Evolutionary conservation across 129 eudicot species (phyloP), one percentile per base, ranked within the genome.

Genomic region (Logfia minima): DNA sequence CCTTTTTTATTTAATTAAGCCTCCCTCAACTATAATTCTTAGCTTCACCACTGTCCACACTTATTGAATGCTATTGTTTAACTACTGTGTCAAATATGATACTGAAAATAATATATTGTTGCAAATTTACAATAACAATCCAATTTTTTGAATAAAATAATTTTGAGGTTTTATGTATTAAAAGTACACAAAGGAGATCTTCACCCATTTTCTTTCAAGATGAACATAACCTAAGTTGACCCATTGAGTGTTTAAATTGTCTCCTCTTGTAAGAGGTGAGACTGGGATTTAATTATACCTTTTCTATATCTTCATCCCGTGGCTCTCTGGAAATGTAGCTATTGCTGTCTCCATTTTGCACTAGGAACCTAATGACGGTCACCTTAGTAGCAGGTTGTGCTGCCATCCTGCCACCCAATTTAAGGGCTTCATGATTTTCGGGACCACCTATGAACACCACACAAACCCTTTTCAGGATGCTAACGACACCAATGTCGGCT

Each of bases 381-480:
- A 91, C 80, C 58, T 79, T 85, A 9, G 85, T 74, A 29, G 74
- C 80, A 2, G 92, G 90, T 69, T 88, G 91, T 60, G 87, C 88
- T 22, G 86, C 91, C 93, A 91, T 86, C 79, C 93, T 81, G 18
- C 86, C 84, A 3, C 90, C 91, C 60, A 91, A 61, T 29, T 86
- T 85, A 75, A 91, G 72, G 11, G 88, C 93, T 79, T 88, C 90
- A n/a, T 88, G 80, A 53, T 81, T 85, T 34, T 91, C 93, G 2
- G 93, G 85, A 29, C 97, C 93, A 10, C 97, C 97, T 24, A 88
- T 66, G 75, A 88, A 91, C 31, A 88, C 53, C n/a, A 88, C 73
- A 60, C 93, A 88, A 0, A 88, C 77, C 73, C 85, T 83, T 45
- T 80, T 72, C 24, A 2, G 56, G 55, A 34, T 70, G 23, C 34